Conservation (phyloP, 2,329 filamentous ascomycete species). For the Scytalidium sp. region DNA sequence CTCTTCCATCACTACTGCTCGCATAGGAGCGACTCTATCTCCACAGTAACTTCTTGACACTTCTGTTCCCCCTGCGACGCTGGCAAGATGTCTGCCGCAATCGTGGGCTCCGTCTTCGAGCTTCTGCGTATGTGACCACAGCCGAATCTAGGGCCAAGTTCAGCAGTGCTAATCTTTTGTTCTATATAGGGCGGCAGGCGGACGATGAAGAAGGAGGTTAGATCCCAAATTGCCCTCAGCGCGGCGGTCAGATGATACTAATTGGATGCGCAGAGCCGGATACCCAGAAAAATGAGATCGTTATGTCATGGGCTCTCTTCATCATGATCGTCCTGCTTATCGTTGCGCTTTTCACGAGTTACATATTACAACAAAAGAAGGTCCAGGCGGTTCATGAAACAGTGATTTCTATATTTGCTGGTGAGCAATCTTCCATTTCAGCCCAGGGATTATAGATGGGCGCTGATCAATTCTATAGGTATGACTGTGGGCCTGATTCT, state of each 20-base stretch:
- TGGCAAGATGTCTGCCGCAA: constrained; percentile 21
- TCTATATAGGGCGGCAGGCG: constrained; percentile 25
- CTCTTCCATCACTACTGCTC: constrained; percentile 23
- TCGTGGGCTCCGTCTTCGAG: constrained; percentile 26
- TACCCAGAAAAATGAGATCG: constrained; percentile 87
- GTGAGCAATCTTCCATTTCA: constrained; percentile 44
- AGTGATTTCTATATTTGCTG: constrained; percentile 95
- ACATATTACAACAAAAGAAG: constrained; percentile 93
- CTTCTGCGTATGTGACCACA: constrained; percentile 29
- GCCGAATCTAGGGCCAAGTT: neutral
- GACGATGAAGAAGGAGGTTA: constrained; percentile 23
- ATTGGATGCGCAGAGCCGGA: constrained; percentile 56
- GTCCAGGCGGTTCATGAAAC: constrained; percentile 98
- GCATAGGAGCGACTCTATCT: constrained; percentile 23
- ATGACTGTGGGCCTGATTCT: constrained; percentile 94
- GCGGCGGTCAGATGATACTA: constrained; percentile 15
- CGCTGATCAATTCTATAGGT: constrained; percentile 47
- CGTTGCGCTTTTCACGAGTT: constrained; percentile 92
- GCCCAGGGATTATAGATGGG: neutral
- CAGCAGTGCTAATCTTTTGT: constrained; percentile 15
- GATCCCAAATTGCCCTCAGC: constrained; percentile 2
- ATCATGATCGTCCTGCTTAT: constrained; percentile 95
- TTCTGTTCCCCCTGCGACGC: neutral
- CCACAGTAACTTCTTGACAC: constrained; percentile 1
- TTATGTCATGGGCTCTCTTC: constrained; percentile 94